phyloP scores from a whole-genome alignment of 2,329 filamentous ascomycete species.

The Phialemonium atrogriseum region DNA sequence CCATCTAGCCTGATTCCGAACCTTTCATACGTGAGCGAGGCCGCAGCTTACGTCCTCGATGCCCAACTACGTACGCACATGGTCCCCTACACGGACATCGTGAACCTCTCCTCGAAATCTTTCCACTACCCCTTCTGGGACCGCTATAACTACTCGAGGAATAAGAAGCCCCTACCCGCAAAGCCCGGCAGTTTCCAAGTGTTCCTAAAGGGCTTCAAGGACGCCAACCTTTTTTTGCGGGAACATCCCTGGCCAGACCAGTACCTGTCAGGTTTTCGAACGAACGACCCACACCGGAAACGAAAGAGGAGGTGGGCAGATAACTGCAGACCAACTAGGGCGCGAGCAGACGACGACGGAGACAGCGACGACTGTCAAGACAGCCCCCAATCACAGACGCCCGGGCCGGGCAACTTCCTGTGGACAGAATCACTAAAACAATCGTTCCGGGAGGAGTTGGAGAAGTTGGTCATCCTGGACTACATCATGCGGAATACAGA shows the following conservation, averaged over 20 bases:
- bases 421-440: constrained; percentile 89
- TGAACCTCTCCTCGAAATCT: constrained; percentile 88
- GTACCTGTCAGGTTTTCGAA: constrained; percentile 61
- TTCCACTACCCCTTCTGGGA: constrained; percentile 99
- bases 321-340: constrained; percentile 60
- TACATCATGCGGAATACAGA: constrained; percentile 99
- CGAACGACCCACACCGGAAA: constrained; percentile 56
- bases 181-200: constrained; percentile 97
- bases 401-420: constrained; percentile 52
- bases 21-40: constrained; percentile 94
- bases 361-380: constrained; percentile 40
- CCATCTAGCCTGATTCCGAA: constrained; percentile 83
- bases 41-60: constrained; percentile 92
- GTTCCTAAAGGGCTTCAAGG: constrained; percentile 93
- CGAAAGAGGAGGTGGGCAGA: constrained; percentile 72
- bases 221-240: constrained; percentile 89
- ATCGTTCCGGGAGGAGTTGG: constrained; percentile 86
- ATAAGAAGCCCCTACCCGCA: constrained; percentile 75
- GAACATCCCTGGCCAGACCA: constrained; percentile 98
- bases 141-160: constrained; percentile 76
- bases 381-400: constrained; percentile 24
- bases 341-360: constrained; percentile 48
- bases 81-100: constrained; percentile 94
- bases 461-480: constrained; percentile 94
- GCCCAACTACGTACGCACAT: constrained; percentile 81